A percentile compares a stretch with the other conserved stretches of the same genome.
Conservation (phyloP, 768 basidiomycete genomes). For the Clitopilus hobsonii region DNA sequence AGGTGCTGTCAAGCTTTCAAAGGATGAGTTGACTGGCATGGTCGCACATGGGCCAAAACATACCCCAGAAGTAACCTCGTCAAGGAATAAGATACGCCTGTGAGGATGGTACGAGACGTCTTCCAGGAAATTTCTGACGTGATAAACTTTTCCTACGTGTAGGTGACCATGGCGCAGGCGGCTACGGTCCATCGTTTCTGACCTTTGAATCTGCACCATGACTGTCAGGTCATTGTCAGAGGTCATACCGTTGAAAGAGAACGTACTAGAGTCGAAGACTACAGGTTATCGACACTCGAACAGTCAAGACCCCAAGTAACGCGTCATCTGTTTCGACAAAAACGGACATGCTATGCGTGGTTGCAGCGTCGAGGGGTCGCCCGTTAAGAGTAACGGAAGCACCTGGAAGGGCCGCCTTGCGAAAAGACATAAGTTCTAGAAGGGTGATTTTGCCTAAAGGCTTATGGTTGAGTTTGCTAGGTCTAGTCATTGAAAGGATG, state of each 20-base stretch:
- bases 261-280: conserved; percentile 43
- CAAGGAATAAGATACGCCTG: conserved; percentile 53
- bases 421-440: conserved; percentile 39
- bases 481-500: neutral
- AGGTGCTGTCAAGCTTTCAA: conserved; percentile 41
- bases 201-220: conserved; percentile 31
- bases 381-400: conserved; percentile 29
- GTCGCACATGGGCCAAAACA: conserved; percentile 2
- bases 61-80: conserved; percentile 56
- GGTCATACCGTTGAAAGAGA: neutral
- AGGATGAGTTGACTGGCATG: neutral
- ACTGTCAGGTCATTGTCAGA: neutral
- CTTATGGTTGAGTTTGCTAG: neutral
- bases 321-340: conserved; percentile 65
- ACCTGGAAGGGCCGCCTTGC: conserved; percentile 26
- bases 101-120: neutral
- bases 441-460: conserved; percentile 37
- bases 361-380: conserved; percentile 13
- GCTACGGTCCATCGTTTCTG: conserved; percentile 60
- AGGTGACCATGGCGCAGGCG: conserved; percentile 55
- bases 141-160: conserved; percentile 30
- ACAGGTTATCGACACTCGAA: conserved; percentile 49
- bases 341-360: conserved; percentile 35
- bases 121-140: neutral
- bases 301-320: conserved; percentile 52